Evolutionary conservation across 2,329 filamentous ascomycete species (phyloP).

Genomic region (Microascus cirrosus): DNA sequence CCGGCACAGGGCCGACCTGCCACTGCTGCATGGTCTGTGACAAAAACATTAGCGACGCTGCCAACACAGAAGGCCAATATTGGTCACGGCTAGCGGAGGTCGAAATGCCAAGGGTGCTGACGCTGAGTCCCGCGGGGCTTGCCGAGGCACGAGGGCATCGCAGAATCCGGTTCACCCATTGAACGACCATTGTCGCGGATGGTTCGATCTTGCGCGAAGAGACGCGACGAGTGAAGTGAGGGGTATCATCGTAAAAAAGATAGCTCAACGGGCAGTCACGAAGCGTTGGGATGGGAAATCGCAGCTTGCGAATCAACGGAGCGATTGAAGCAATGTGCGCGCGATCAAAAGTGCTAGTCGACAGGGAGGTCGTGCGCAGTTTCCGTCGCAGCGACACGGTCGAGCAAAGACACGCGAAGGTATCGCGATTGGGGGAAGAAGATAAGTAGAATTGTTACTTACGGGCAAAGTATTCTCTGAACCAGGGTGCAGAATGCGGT

Average conservation of each 20-base stretch:
- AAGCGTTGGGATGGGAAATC: background rate
- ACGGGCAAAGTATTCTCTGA: constrained; percentile 19
- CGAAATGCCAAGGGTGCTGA: background rate
- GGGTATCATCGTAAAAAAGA: background rate
- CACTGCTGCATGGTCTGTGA: constrained; percentile 48
- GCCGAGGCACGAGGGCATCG: background rate
- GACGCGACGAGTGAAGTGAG: background rate
- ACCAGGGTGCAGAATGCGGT: constrained; percentile 11
- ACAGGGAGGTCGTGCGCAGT: background rate
- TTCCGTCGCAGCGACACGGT: background rate
- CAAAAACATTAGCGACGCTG: constrained; percentile 5
- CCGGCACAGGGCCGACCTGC: constrained; percentile 49
- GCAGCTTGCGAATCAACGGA: background rate
- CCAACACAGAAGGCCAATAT: constrained; percentile 1
- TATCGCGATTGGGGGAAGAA: constrained; percentile 2
- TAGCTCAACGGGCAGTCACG: background rate
- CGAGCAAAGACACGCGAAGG: background rate
- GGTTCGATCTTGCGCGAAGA: background rate
- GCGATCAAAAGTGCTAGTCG: background rate
- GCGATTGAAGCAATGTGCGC: background rate
- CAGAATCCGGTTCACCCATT: background rate
- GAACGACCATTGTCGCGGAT: background rate
- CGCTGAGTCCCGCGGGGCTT: background rate
- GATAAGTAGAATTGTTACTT: constrained; percentile 15
- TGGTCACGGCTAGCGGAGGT: background rate